Percentiles rank a stretch among this genome's conserved stretches.
phyloP scores from a whole-genome alignment of 2,329 filamentous ascomycete species.

The Intubia oerlemansii region DNA sequence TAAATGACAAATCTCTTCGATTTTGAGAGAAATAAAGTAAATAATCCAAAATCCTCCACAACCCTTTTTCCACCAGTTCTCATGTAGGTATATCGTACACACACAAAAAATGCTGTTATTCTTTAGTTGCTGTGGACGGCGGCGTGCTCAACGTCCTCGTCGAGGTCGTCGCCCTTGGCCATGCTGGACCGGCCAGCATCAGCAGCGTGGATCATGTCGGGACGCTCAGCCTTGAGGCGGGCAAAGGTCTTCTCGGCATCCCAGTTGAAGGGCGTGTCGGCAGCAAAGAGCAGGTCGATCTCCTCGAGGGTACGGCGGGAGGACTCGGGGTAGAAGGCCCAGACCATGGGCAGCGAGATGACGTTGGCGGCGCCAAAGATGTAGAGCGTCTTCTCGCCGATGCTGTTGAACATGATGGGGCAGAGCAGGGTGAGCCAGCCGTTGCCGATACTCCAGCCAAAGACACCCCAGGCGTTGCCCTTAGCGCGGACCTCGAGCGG shows the following conservation, averaged over 20 bases:
- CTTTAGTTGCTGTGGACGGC: too few species aligned
- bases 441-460: slow-evolving; percentile 58
- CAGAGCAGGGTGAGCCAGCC: slow-evolving; percentile 19
- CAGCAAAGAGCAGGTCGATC: slow-evolving; percentile 52
- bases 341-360: slow-evolving; percentile 45
- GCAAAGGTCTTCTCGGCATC: slow-evolving; percentile 17
- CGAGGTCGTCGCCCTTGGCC: too few species aligned
- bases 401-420: slow-evolving; percentile 38
- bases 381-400: slow-evolving; percentile 51
- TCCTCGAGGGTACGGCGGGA: slow-evolving; percentile 56
- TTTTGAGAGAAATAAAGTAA: too few species aligned
- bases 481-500: slow-evolving; percentile 48
- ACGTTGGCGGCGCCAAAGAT: slow-evolving; percentile 51
- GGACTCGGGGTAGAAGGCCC: slow-evolving; percentile 53
- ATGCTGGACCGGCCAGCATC: too few species aligned
- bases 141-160: too few species aligned
- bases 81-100: too few species aligned
- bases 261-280: slow-evolving; percentile 47
- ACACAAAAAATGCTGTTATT: too few species aligned
- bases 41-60: too few species aligned
- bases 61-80: too few species aligned
- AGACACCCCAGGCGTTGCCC: slow-evolving; percentile 55
- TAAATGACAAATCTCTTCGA: too few species aligned
- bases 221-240: slow-evolving; percentile 15
- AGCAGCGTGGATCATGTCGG: too few species aligned